Evolutionary conservation across 139 green algal species (phyloP), one percentile per base, ranked within the genome.

Genomic region (Spirogloea muscicola): DNA sequence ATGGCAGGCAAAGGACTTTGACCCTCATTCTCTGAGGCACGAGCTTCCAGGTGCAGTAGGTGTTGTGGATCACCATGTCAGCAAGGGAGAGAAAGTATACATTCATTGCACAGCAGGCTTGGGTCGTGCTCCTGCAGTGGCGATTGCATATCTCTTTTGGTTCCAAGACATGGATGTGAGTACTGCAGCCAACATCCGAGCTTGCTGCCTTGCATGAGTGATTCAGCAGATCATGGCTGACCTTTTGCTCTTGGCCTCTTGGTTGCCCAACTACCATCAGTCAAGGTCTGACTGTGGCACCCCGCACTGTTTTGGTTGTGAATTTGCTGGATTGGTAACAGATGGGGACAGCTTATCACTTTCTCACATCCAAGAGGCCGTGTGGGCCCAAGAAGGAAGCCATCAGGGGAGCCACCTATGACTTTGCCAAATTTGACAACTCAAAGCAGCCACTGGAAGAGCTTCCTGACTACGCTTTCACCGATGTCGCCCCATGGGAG

Each of bases 361-460:
- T 62, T 36, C 58, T 85, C 27, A 85, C 80, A 5, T 68, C 39
- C 5, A 74, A 71, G 25, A 55, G 80, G 9, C 80, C 80, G 27
- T 85, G 80, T 49, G 80, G 80, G 16, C 80, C 80, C 49, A 85
- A 82, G 61, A 75, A 76, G 52, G 80, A 85, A n/a, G 52, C 68
- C 7, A 85, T 85, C 25, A 58, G 80, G n/a, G 40, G 27, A 3
- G 78, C 78, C n/a, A 81, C 78, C 33, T 57, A 44, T 3, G 78
- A 84, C 72, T 27, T 84, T 25, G 34, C 27, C 27, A 58, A 72
- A 33, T 25, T 40, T 1, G 43, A 43, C 25, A 39, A 33, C 25
- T 43, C 27, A 2, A 34, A 72, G 29, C 27, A 58, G 63, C 37
- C 36, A 33, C 36, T 25, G 16, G 58, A 60, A 29, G 63, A 72